phyloP scores from a whole-genome alignment of 805 yeast species.

The Naumovozyma baii region DNA sequence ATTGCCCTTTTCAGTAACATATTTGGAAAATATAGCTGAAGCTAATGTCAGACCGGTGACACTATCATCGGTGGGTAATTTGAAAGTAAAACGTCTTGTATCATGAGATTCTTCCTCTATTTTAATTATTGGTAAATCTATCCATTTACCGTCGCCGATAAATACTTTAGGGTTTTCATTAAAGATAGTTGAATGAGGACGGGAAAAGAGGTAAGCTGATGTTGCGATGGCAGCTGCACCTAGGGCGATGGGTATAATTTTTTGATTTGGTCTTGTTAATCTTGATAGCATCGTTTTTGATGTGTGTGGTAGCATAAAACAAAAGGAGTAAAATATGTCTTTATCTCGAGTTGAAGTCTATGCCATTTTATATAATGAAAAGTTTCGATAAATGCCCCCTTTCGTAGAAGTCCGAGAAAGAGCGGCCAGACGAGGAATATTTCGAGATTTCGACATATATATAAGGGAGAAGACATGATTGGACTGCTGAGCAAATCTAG shows the following conservation, averaged over 20 bases:
- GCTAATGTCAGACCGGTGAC: slow-evolving; percentile 73
- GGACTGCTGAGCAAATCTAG: no score
- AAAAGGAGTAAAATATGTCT: no score
- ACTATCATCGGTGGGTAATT: slow-evolving; percentile 55
- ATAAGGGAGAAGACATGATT: neutral
- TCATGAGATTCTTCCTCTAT: slow-evolving; percentile 43
- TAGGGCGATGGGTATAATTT: slow-evolving; percentile 33
- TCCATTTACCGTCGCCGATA: slow-evolving; percentile 58
- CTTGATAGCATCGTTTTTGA: slow-evolving; percentile 19
- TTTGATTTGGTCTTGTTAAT: slow-evolving; percentile 15
- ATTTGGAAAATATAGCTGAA: slow-evolving; percentile 72
- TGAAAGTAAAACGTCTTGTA: slow-evolving; percentile 62
- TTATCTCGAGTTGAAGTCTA: no score
- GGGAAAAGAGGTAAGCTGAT: slow-evolving; percentile 18
- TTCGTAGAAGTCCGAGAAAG: no score
- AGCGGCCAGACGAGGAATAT: neutral
- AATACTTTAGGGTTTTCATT: slow-evolving; percentile 38
- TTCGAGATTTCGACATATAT: neutral
- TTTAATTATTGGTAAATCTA: slow-evolving; percentile 48
- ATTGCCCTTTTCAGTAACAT: slow-evolving; percentile 71
- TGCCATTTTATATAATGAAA: no score
- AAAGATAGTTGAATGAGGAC: slow-evolving; percentile 4
- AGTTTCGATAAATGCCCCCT: no score
- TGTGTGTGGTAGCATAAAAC: no score
- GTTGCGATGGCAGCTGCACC: slow-evolving; percentile 38